Evolutionary conservation across 2,329 filamentous ascomycete species (phyloP).

Genomic region (Pezicula rhizophila): DNA sequence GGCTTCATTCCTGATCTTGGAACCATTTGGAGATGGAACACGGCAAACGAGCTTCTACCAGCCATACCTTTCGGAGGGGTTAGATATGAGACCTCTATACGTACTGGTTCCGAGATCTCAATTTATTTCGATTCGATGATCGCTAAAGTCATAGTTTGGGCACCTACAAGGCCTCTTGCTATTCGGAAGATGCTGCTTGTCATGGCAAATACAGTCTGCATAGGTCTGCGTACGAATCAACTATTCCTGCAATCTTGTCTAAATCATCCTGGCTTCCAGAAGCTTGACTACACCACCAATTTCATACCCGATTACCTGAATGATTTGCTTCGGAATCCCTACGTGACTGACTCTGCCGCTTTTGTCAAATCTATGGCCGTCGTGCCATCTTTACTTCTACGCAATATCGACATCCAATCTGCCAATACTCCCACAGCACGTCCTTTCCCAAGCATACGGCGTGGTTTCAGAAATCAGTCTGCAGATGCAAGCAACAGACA

Average conservation of each 20-base stretch:
- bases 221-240: slow-evolving; percentile 55
- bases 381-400: slow-evolving; percentile 15
- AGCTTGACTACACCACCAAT: slow-evolving; percentile 60
- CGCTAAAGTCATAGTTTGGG: slow-evolving; percentile 36
- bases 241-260: slow-evolving; percentile 64
- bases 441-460: too few species aligned
- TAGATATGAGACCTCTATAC: slow-evolving; percentile 33
- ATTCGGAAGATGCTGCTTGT: slow-evolving; percentile 30
- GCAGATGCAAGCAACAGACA: too few species aligned
- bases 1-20: slow-evolving; percentile 34
- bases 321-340: slow-evolving; percentile 47
- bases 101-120: slow-evolving; percentile 30
- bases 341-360: slow-evolving; percentile 56
- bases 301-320: slow-evolving; percentile 52
- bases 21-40: slow-evolving; percentile 29
- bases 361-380: slow-evolving; percentile 30
- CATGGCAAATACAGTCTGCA: slow-evolving; percentile 31
- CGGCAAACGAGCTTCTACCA: slow-evolving; percentile 29
- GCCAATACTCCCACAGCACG: too few species aligned
- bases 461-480: too few species aligned
- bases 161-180: slow-evolving; percentile 29
- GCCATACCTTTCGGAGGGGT: slow-evolving; percentile 7
- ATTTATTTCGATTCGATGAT: slow-evolving; percentile 39
- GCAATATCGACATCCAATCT: too few species aligned
- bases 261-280: slow-evolving; percentile 56